A percentile compares a stretch with the other conserved stretches of the same genome.
These are phyloP conservation scores for Acidiella bohemica DNA, from an alignment of 495 filamentous ascomycete genomes.

Conservation along the genomic window DNA sequence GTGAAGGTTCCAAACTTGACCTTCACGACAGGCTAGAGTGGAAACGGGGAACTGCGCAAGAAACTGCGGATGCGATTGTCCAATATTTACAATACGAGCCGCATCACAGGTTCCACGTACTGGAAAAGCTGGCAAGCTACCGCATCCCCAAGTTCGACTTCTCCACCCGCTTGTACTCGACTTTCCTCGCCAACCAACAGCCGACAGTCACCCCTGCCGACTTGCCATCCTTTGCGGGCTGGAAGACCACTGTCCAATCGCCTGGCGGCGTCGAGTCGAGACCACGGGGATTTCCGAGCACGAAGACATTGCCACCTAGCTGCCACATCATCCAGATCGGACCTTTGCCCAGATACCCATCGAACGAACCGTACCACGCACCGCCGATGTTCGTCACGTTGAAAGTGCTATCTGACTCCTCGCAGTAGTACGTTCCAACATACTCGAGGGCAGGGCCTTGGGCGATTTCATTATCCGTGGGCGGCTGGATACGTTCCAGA, in stretches of 20 bases:
- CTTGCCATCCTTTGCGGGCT: neutral
- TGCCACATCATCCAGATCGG: conserved; percentile 6
- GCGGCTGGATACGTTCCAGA: neutral
- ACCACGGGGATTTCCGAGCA: neutral
- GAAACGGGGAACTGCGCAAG: no score
- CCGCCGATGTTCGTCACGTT: conserved; percentile 1
- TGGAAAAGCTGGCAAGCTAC: no score
- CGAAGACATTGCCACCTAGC: conserved; percentile 5
- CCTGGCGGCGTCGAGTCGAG: conserved; percentile 9
- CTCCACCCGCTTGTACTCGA: no score
- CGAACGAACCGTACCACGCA: conserved; percentile 10
- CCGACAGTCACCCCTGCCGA: conserved; percentile 6
- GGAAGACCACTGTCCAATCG: conserved; percentile 14
- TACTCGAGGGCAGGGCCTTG: neutral
- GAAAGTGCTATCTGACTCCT: conserved; percentile 5
- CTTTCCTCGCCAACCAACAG: conserved; percentile 9
- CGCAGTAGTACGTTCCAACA: conserved; percentile 6
- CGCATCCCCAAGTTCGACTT: no score
- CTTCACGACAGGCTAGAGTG: no score
- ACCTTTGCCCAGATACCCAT: conserved; percentile 12
- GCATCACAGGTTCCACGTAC: no score
- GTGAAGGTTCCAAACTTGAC: no score
- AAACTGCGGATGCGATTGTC: no score
- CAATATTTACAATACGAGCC: no score
- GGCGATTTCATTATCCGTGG: neutral